These are phyloP conservation scores for Arthrinium puccinioides DNA, from an alignment of 2,329 filamentous ascomycete species.

Conservation along the genomic window DNA sequence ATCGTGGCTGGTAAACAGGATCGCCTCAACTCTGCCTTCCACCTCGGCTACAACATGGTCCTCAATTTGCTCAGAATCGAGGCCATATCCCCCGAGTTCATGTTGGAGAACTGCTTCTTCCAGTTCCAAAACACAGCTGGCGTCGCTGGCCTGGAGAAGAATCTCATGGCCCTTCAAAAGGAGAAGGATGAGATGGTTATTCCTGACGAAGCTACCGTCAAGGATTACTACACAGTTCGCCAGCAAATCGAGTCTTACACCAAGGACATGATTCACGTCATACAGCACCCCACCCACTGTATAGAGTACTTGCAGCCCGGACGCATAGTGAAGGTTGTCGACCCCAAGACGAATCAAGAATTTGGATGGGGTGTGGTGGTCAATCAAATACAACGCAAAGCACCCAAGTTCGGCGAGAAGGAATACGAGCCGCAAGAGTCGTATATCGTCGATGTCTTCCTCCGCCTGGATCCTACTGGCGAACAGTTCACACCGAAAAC, in stretches of 20 bases:
- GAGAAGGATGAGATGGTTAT: constrained; percentile 69
- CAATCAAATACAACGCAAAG: constrained; percentile 60
- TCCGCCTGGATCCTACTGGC: constrained; percentile 50
- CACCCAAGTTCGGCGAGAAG: constrained; percentile 59
- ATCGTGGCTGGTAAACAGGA: constrained; percentile 97
- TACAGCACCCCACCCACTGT: constrained; percentile 85
- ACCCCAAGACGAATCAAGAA: constrained; percentile 59
- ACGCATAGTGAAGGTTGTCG: constrained; percentile 80
- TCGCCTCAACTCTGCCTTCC: constrained; percentile 93
- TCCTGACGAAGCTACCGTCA: constrained; percentile 78
- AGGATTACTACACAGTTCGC: constrained; percentile 88
- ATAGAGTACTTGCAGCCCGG: constrained; percentile 79
- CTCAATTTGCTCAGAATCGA: constrained; percentile 95
- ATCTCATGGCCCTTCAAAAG: constrained; percentile 70
- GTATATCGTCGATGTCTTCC: constrained; percentile 74
- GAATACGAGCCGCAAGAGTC: constrained; percentile 68
- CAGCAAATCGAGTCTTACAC: constrained; percentile 78
- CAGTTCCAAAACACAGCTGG: constrained; percentile 95
- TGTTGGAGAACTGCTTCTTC: constrained; percentile 97
- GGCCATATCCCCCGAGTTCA: constrained; percentile 96
- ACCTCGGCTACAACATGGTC: constrained; percentile 99
- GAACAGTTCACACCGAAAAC: constrained; percentile 31
- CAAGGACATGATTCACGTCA: constrained; percentile 84
- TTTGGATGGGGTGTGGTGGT: constrained; percentile 94
- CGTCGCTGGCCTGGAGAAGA: constrained; percentile 75